A percentile compares a stretch with the other conserved stretches of the same genome.
Conservation (phyloP, 1,284 basidiomycete genomes). For the Porphyrellus sp. region DNA sequence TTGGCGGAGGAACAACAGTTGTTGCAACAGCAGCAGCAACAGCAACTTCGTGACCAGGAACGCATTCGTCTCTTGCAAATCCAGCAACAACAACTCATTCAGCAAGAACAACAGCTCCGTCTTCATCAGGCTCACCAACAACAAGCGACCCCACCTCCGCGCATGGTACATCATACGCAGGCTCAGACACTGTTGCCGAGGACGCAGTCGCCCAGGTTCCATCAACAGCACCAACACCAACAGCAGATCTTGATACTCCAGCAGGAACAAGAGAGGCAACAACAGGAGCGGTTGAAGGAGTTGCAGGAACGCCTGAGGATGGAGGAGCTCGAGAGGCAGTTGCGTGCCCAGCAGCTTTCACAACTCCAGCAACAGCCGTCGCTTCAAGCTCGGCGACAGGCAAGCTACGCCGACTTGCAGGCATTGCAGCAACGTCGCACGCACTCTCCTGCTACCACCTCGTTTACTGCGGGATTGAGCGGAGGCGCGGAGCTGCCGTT, state of each 20-base stretch:
- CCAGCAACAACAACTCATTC: conserved; percentile 40
- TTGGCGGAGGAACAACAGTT: conserved; percentile 42
- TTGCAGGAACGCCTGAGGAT: conserved; percentile 59
- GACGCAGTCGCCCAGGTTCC: conserved; percentile 69
- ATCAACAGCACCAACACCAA: conserved; percentile 61
- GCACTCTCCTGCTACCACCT: conserved; percentile 48
- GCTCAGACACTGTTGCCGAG: conserved; percentile 54
- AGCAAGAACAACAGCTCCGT: conserved; percentile 36
- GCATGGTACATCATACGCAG: conserved; percentile 45
- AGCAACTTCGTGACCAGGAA: conserved; percentile 42
- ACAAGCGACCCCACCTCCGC: conserved; percentile 60
- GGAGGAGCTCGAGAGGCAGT: conserved; percentile 60
- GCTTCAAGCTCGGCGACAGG: conserved; percentile 41
- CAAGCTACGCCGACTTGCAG: conserved; percentile 33
- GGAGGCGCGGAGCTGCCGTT: conserved; percentile 30
- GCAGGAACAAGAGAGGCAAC: conserved; percentile 56
- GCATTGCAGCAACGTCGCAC: conserved; percentile 38
- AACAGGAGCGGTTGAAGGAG: conserved; percentile 44
- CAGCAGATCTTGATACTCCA: conserved; percentile 62
- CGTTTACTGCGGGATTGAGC: conserved; percentile 25
- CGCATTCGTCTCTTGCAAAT: conserved; percentile 37
- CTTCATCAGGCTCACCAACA: conserved; percentile 43
- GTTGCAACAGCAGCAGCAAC: conserved; percentile 35
- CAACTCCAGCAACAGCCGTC: conserved; percentile 46
- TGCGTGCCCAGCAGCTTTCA: conserved; percentile 48